phyloP scores from a whole-genome alignment of 1,284 basidiomycete species.

The Sanghuangporus sanghuang region DNA sequence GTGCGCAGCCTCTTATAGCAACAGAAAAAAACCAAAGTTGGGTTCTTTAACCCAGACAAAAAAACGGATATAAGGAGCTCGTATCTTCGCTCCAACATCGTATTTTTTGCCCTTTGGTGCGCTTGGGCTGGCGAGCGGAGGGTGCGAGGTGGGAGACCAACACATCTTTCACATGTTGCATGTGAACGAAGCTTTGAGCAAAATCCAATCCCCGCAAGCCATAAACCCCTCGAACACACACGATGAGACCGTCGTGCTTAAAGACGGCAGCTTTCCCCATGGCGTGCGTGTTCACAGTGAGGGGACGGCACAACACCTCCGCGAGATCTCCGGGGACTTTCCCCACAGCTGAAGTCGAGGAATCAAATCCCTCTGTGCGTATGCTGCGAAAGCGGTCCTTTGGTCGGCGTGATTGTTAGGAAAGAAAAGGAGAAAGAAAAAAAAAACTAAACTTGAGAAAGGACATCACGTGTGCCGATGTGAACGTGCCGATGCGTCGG shows the following conservation, averaged over 20 bases:
- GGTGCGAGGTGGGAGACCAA: conserved; percentile 42
- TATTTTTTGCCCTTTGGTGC: conserved; percentile 27
- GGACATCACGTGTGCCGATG: background rate
- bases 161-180: conserved; percentile 19
- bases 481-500: background rate
- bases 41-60: background rate
- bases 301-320: conserved; percentile 34
- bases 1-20: conserved; percentile 31
- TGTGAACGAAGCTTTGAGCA: conserved; percentile 29
- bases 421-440: conserved; percentile 14
- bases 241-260: conserved; percentile 47
- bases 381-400: conserved; percentile 84
- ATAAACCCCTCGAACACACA: conserved; percentile 42
- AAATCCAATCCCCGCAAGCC: conserved; percentile 12
- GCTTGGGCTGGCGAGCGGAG: conserved; percentile 44
- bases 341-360: conserved; percentile 64
- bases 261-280: conserved; percentile 65
- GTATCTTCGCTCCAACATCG: conserved; percentile 60
- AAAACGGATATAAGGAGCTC: conserved; percentile 39
- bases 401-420: conserved; percentile 40
- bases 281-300: conserved; percentile 35
- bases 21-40: background rate
- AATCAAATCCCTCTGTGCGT: conserved; percentile 54
- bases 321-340: conserved; percentile 83
- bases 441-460: conserved; percentile 16